These are phyloP conservation scores for Phlebiopsis flavidoalba DNA, from an alignment of 768 basidiomycete species.

Conservation along the genomic window DNA sequence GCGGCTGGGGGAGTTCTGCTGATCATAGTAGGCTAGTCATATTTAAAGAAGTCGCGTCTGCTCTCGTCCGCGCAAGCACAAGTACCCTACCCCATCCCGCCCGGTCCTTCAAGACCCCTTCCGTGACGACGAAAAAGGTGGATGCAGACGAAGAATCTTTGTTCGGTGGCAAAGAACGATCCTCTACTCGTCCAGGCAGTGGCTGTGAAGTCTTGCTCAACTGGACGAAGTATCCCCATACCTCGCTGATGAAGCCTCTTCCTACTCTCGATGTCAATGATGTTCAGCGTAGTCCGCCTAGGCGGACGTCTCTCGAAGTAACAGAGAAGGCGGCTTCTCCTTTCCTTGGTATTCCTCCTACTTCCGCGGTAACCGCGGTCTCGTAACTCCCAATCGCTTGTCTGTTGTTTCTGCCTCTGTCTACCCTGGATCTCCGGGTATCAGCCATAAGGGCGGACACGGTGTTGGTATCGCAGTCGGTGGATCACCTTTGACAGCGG, in stretches of 20 bases:
- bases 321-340: constrained; percentile 15
- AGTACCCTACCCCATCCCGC: constrained; percentile 67
- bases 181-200: constrained; percentile 37
- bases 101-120: constrained; percentile 61
- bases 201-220: constrained; percentile 46
- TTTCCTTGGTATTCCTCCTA: constrained; percentile 22
- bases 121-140: constrained; percentile 37
- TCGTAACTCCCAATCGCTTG: constrained; percentile 27
- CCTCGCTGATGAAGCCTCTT: constrained; percentile 9
- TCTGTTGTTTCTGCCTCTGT: constrained; percentile 41
- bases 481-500: constrained; percentile 20
- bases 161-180: constrained; percentile 72
- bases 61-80: constrained; percentile 43
- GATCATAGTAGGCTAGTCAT: constrained; percentile 44
- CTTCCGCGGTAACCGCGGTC: constrained; percentile 15
- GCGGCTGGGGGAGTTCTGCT: constrained; percentile 47
- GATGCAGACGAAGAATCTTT: constrained; percentile 54
- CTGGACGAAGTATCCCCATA: constrained; percentile 31
- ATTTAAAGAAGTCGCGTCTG: constrained; percentile 42
- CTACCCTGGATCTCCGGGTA: constrained; percentile 40
- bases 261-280: not conserved
- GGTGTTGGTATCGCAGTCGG: constrained; percentile 21
- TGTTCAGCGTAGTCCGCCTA: not conserved
- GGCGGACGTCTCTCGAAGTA: not conserved
- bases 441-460: constrained; percentile 13